These are phyloP conservation scores for Abrus pulchellus DNA, from an alignment of 306 rosid genomes.

Conservation along the genomic window DNA sequence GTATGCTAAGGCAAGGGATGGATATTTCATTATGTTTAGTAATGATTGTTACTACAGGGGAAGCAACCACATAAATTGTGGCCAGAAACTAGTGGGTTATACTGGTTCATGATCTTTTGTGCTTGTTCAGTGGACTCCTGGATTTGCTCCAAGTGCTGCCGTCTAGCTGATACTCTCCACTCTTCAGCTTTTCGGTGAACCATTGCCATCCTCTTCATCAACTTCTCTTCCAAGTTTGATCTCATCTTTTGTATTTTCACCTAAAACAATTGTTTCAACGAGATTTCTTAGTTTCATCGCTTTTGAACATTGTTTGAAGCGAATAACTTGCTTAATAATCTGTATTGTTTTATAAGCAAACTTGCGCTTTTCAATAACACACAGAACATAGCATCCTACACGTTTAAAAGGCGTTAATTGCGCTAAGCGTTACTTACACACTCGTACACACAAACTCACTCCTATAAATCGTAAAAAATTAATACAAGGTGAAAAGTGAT, in stretches of 20 bases:
- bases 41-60: conserved; percentile 59
- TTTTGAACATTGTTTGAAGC: not conserved
- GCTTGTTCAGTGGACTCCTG: conserved; percentile 69
- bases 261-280: conserved; percentile 46
- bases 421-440: not conserved
- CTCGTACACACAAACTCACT: not conserved
- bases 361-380: too few species aligned
- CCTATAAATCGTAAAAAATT: not conserved
- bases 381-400: too few species aligned
- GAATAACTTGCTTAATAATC: conserved; percentile 37
- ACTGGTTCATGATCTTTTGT: conserved; percentile 59
- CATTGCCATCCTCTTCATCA: conserved; percentile 87
- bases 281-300: conserved; percentile 27
- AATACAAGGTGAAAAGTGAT: too few species aligned
- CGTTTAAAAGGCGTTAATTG: too few species aligned
- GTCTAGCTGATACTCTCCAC: conserved; percentile 75
- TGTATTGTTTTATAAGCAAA: too few species aligned
- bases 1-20: not conserved
- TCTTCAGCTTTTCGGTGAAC: conserved; percentile 95
- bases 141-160: conserved; percentile 79
- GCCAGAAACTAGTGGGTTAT: conserved; percentile 57
- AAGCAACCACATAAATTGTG: conserved; percentile 85
- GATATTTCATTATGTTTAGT: conserved; percentile 5
- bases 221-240: conserved; percentile 89
- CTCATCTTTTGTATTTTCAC: conserved; percentile 95